Evolutionary conservation across 1,284 basidiomycete species (phyloP).

Genomic region (Vanrija pseudolonga): DNA sequence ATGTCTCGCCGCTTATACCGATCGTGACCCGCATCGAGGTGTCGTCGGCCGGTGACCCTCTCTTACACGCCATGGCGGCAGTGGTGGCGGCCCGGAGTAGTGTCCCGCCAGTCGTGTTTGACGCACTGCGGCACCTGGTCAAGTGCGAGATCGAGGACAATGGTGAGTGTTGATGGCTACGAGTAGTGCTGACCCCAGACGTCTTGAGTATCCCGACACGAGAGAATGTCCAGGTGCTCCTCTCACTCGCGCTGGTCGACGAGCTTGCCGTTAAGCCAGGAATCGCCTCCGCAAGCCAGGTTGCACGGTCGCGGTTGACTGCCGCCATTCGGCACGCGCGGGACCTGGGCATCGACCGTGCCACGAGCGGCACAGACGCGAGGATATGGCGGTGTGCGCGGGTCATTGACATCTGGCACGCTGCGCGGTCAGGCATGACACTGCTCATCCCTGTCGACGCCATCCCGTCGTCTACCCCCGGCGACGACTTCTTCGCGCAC

Average conservation of each 20-base stretch:
- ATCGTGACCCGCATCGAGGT: slow-evolving; percentile 22
- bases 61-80: slow-evolving; percentile 25
- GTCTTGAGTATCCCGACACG: slow-evolving; percentile 15
- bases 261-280: slow-evolving; percentile 20
- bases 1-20: slow-evolving; percentile 20
- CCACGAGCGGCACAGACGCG: slow-evolving; percentile 1
- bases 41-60: slow-evolving; percentile 7
- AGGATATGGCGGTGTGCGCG: slow-evolving; percentile 24
- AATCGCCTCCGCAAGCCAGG: slow-evolving; percentile 13
- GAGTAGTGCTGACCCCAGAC: slow-evolving; percentile 10
- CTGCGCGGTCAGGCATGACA: slow-evolving; percentile 18
- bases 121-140: slow-evolving; percentile 19
- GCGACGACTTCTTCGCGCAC: slow-evolving; percentile 15
- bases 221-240: slow-evolving; percentile 25
- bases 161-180: slow-evolving; percentile 10
- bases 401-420: slow-evolving; percentile 27
- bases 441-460: neutral
- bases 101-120: slow-evolving; percentile 27
- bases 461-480: neutral
- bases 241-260: slow-evolving; percentile 23
- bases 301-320: slow-evolving; percentile 15
- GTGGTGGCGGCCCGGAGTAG: slow-evolving; percentile 23
- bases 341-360: slow-evolving; percentile 20
- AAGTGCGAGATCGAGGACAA: slow-evolving; percentile 17
- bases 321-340: slow-evolving; percentile 25